A percentile compares a stretch with the other conserved stretches of the same genome.
These are phyloP conservation scores for Orychophragmus violaceus DNA, from an alignment of 345 rosid genomes.

Conservation along the genomic window DNA sequence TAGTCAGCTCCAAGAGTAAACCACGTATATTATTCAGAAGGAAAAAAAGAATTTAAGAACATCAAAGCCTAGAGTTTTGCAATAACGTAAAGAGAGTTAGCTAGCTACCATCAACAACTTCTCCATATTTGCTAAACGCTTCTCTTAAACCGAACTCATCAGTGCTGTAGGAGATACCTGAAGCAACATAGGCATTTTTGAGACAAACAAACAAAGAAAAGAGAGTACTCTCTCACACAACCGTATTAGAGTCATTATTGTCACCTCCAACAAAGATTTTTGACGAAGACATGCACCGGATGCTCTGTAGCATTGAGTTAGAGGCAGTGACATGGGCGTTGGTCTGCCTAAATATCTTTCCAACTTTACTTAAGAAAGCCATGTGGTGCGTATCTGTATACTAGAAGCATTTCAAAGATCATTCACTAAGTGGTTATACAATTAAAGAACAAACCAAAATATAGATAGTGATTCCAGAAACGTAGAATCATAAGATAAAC, in stretches of 20 bases:
- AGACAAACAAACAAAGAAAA: background rate
- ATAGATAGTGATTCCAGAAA: background rate
- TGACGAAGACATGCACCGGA: constrained; percentile 76
- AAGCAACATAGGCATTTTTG: constrained; percentile 9
- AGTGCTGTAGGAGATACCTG: constrained; percentile 73
- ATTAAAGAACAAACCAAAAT: background rate
- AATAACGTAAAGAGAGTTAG: constrained; percentile 15
- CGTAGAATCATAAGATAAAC: background rate
- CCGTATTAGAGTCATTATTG: background rate
- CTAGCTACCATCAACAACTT: constrained; percentile 68
- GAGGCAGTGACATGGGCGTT: constrained; percentile 33
- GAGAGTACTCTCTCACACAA: background rate
- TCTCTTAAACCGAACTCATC: constrained; percentile 66
- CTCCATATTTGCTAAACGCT: constrained; percentile 79
- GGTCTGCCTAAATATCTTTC: constrained; percentile 62
- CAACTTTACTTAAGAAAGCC: constrained; percentile 86
- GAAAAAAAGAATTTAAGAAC: background rate
- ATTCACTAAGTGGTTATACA: background rate
- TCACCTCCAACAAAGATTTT: constrained; percentile 88
- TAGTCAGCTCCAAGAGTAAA: background rate
- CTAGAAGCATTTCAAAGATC: constrained; percentile 7
- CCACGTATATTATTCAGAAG: background rate
- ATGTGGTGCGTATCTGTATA: constrained; percentile 21
- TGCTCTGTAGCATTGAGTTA: constrained; percentile 53
- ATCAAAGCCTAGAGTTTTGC: constrained; percentile 35